Evolutionary conservation across 768 basidiomycete species (phyloP).

Genomic region (Termitomyces sp.): DNA sequence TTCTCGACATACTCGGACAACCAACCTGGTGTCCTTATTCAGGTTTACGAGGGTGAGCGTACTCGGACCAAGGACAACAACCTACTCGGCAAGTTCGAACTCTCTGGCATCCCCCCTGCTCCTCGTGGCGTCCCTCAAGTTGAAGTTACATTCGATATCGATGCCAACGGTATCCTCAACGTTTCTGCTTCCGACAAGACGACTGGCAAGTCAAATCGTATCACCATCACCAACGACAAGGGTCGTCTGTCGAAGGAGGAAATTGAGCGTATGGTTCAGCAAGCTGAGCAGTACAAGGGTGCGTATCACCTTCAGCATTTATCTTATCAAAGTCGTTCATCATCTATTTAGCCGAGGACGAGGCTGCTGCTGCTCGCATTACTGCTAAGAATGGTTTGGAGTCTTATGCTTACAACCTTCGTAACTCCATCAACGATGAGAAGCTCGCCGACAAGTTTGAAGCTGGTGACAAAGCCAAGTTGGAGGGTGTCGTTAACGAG

Average conservation of each 20-base stretch:
- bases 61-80: slow-evolving; percentile 99
- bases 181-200: slow-evolving; percentile 96
- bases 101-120: slow-evolving; percentile 92
- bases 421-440: slow-evolving; percentile 82
- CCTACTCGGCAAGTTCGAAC: slow-evolving; percentile 96
- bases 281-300: slow-evolving; percentile 92
- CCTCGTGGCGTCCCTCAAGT: slow-evolving; percentile 98
- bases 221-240: slow-evolving; percentile 96
- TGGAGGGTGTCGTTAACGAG: slow-evolving; percentile 77
- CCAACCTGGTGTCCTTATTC: slow-evolving; percentile 97
- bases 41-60: slow-evolving; percentile 98
- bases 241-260: slow-evolving; percentile 96
- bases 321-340: neutral
- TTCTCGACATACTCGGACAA: slow-evolving; percentile 99
- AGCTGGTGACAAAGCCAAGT: slow-evolving; percentile 75
- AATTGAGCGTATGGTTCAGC: slow-evolving; percentile 94
- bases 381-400: slow-evolving; percentile 88
- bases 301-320: neutral
- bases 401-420: slow-evolving; percentile 93
- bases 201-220: slow-evolving; percentile 91
- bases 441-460: slow-evolving; percentile 88
- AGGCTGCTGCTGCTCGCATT: slow-evolving; percentile 80
- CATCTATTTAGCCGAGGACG: slow-evolving; percentile 63
- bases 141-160: slow-evolving; percentile 97
- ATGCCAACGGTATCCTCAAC: slow-evolving; percentile 94